phyloP scores from a whole-genome alignment of 2,329 filamentous ascomycete species.

The Tolypocladium endophyticum region DNA sequence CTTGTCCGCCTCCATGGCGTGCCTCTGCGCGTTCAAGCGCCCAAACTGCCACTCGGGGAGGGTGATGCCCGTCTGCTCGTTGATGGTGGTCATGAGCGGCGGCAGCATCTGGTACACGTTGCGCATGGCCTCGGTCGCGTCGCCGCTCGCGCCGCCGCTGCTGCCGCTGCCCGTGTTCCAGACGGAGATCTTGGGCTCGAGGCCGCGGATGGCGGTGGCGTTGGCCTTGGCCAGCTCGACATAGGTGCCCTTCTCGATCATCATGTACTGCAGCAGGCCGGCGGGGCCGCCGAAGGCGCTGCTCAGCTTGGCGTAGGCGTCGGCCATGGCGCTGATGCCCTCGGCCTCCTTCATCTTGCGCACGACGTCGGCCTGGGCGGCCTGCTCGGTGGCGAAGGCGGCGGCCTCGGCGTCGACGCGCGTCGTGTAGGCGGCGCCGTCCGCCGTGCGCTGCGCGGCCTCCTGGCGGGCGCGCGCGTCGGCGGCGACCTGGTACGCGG shows the following conservation, averaged over 20 bases:
- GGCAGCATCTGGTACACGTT: slow-evolving; percentile 80
- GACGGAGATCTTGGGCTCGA: slow-evolving; percentile 82
- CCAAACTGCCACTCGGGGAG: slow-evolving; percentile 69
- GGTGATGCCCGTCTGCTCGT: slow-evolving; percentile 77
- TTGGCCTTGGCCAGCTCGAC: slow-evolving; percentile 70
- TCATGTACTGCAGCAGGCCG: slow-evolving; percentile 72
- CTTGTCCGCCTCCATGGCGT: slow-evolving; percentile 14
- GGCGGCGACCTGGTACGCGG: slow-evolving; percentile 53
- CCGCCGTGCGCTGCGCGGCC: slow-evolving; percentile 38
- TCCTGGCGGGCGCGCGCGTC: slow-evolving; percentile 47
- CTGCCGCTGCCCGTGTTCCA: slow-evolving; percentile 66
- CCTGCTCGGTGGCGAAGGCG: slow-evolving; percentile 27
- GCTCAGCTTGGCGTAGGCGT: slow-evolving; percentile 65
- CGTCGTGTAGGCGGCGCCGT: slow-evolving; percentile 41
- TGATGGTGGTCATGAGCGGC: slow-evolving; percentile 73
- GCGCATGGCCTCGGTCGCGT: slow-evolving; percentile 52
- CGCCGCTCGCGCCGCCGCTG: slow-evolving; percentile 25
- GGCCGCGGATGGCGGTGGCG: slow-evolving; percentile 60
- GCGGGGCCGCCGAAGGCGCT: slow-evolving; percentile 67
- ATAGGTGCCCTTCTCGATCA: slow-evolving; percentile 77
- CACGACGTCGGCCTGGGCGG: slow-evolving; percentile 50
- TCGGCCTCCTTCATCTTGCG: slow-evolving; percentile 64
- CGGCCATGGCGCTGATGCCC: slow-evolving; percentile 66
- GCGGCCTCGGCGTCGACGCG: slow-evolving; percentile 33
- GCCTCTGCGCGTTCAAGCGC: slow-evolving; percentile 22